A percentile compares a stretch with the other conserved stretches of the same genome.
Conservation (phyloP, 495 filamentous ascomycete genomes). For the Lophium mytilinum region DNA sequence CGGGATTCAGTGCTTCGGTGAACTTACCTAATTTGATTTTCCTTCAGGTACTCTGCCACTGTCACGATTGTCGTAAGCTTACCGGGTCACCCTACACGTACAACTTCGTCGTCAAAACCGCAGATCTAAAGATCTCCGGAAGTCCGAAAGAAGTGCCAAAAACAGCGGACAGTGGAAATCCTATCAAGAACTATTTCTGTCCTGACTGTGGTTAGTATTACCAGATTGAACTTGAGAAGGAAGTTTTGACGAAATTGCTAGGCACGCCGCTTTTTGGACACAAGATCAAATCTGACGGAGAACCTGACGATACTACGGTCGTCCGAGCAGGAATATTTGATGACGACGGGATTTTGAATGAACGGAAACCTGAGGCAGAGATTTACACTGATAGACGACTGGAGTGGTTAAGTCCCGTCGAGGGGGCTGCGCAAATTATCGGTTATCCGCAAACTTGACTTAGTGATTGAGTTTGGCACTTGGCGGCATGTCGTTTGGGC, state of each 20-base stretch:
- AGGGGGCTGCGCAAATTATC: background rate
- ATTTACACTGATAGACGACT: background rate
- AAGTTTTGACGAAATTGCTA: background rate
- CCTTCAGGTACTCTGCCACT: background rate
- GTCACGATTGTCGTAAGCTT: background rate
- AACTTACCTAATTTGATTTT: background rate
- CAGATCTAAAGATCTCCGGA: background rate
- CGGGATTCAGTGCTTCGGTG: background rate
- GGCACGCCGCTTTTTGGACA: background rate
- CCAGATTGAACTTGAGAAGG: background rate
- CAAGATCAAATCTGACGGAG: background rate
- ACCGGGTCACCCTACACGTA: background rate
- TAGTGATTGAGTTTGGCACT: background rate
- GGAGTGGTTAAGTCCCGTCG: background rate
- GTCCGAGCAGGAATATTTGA: background rate
- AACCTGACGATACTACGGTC: background rate
- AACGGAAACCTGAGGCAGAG: background rate
- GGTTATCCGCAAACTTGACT: background rate
- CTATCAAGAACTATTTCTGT: background rate
- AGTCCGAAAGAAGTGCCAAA: background rate
- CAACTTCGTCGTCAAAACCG: background rate
- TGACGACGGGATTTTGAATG: background rate
- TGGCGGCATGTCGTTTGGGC: background rate
- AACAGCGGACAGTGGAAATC: background rate
- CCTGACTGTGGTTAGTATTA: background rate